Evolutionary conservation across 2,329 filamentous ascomycete genomes (phyloP).

Genomic region (Apiospora phragmitis): DNA sequence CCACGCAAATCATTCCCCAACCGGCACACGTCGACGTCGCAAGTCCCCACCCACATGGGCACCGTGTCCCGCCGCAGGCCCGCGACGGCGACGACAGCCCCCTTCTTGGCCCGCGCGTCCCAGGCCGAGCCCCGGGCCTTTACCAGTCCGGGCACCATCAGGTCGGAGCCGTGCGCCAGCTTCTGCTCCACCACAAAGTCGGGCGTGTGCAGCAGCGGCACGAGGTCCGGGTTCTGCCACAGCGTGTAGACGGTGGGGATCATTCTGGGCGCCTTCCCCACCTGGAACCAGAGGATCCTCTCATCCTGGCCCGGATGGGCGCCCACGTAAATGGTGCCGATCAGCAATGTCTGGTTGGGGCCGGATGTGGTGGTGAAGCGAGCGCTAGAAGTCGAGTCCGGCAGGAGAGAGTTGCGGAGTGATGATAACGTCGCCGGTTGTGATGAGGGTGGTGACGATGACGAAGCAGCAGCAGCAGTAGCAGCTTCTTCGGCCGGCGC

Average conservation of each 20-base stretch:
- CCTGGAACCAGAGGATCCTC: constrained; percentile 64
- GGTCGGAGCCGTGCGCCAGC: constrained; percentile 62
- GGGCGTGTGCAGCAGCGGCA: constrained; percentile 65
- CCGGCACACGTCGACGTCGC: constrained; percentile 25
- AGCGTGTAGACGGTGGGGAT: constrained; percentile 64
- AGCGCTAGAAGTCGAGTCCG: constrained; percentile 62
- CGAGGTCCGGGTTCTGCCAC: constrained; percentile 61
- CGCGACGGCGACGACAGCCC: constrained; percentile 63
- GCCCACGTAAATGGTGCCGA: constrained; percentile 66
- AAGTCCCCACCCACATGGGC: constrained; percentile 64
- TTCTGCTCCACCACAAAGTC: constrained; percentile 59
- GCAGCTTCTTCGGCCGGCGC: constrained; percentile 30
- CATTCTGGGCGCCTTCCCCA: constrained; percentile 50
- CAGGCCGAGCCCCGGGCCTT: constrained; percentile 59
- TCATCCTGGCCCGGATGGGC: constrained; percentile 54
- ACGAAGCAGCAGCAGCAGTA: constrained; percentile 20
- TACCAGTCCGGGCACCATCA: constrained; percentile 69
- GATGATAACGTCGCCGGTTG: constrained; percentile 8
- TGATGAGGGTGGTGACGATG: not conserved
- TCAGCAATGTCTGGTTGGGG: constrained; percentile 59
- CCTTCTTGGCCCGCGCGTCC: constrained; percentile 57
- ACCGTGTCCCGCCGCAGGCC: constrained; percentile 59
- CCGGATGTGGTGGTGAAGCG: constrained; percentile 67
- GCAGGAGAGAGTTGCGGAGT: constrained; percentile 57
- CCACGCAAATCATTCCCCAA: not conserved